phyloP scores from a whole-genome alignment of 345 rosid genomes.

The Arabidopsis suecica region DNA sequence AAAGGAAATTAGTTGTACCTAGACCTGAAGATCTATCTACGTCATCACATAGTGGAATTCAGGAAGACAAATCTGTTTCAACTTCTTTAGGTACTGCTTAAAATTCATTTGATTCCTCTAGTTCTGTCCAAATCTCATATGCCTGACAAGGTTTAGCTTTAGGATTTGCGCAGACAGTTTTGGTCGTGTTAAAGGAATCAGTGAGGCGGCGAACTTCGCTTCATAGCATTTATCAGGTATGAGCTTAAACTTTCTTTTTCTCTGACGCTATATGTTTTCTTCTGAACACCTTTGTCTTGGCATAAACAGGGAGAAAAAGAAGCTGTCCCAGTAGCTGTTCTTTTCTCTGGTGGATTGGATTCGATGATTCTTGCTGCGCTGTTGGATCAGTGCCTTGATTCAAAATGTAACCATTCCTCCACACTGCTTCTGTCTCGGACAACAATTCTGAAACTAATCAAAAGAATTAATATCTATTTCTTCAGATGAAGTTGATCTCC shows the following conservation, averaged over 20 bases:
- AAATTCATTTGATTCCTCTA: not conserved
- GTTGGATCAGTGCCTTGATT: constrained; percentile 77
- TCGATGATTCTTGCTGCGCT: constrained; percentile 95
- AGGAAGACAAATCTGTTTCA: constrained; percentile 17
- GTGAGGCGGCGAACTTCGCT: constrained; percentile 67
- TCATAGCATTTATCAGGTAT: constrained; percentile 66
- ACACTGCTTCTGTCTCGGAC: not conserved
- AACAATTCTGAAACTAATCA: constrained; percentile 14
- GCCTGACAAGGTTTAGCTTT: constrained; percentile 45
- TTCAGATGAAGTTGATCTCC: constrained; percentile 88
- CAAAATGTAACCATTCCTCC: constrained; percentile 55
- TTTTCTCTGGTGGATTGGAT: constrained; percentile 96
- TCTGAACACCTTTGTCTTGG: constrained; percentile 5
- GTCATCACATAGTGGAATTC: constrained; percentile 35
- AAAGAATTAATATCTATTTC: not conserved
- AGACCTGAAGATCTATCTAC: constrained; percentile 46
- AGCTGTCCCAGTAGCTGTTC: constrained; percentile 76
- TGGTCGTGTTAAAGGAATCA: constrained; percentile 67
- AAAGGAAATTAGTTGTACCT: constrained; percentile 65
- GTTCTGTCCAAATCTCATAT: constrained; percentile 8
- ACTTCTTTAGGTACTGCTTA: constrained; percentile 40
- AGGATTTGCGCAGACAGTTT: constrained; percentile 58
- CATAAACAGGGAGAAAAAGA: constrained; percentile 58
- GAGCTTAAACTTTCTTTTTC: not conserved
- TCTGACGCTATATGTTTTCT: not conserved